These are phyloP conservation scores for Sphaerobolus stellatus DNA, from an alignment of 1,284 basidiomycete species.

Conservation along the genomic window DNA sequence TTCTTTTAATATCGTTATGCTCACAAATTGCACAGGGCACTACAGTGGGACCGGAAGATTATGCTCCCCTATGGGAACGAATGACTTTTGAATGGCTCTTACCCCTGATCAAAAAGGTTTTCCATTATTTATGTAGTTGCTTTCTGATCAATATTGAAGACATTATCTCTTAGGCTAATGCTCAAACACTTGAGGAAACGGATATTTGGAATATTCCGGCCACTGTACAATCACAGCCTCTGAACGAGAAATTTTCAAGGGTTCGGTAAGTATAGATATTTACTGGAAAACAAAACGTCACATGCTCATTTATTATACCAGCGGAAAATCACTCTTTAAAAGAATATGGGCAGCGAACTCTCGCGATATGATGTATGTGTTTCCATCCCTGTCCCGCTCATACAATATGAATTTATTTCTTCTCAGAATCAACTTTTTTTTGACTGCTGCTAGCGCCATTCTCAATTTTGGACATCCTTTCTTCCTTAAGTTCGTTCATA, in stretches of 20 bases:
- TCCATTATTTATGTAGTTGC: constrained; percentile 25
- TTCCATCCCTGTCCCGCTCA: background rate
- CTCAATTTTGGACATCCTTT: constrained; percentile 72
- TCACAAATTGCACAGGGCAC: constrained; percentile 47
- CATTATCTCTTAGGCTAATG: constrained; percentile 43
- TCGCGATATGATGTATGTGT: constrained; percentile 59
- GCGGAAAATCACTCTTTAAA: constrained; percentile 55
- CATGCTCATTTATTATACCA: constrained; percentile 17
- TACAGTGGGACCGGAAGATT: constrained; percentile 68
- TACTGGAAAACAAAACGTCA: background rate
- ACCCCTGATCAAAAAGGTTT: constrained; percentile 58
- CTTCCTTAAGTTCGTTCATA: constrained; percentile 54
- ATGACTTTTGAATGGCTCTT: constrained; percentile 78
- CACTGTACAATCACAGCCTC: constrained; percentile 62
- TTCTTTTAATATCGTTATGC: background rate
- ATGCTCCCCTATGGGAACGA: constrained; percentile 74
- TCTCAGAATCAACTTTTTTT: constrained; percentile 53
- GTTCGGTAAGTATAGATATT: constrained; percentile 16
- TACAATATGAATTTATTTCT: background rate
- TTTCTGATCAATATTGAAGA: background rate
- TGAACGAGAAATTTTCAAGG: constrained; percentile 62
- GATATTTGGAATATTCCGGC: constrained; percentile 75
- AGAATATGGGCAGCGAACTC: constrained; percentile 69
- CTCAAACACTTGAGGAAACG: constrained; percentile 60
- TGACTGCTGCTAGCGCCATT: constrained; percentile 63